These are phyloP conservation scores for Diplodia sapinea DNA, from an alignment of 2,329 filamentous ascomycete species.

Conservation along the genomic window DNA sequence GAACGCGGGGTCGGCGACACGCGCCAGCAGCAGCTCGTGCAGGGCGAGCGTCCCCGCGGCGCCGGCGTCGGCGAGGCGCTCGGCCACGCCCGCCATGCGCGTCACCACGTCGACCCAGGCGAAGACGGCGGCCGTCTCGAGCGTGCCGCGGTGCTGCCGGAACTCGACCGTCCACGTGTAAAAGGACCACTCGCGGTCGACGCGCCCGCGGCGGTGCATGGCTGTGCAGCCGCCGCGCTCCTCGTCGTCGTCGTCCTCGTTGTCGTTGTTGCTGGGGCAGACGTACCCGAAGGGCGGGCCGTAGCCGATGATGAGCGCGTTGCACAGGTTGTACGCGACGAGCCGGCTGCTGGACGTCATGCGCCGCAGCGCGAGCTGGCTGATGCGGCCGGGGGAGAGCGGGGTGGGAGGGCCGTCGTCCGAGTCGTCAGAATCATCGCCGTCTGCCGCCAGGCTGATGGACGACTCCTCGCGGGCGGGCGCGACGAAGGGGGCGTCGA, in stretches of 20 bases:
- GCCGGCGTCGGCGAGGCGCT: neutral
- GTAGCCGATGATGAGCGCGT: neutral
- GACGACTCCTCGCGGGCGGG: no score
- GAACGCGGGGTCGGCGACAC: neutral
- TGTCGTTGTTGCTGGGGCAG: neutral
- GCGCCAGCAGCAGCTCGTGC: neutral
- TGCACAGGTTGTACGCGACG: neutral
- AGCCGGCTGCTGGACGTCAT: neutral
- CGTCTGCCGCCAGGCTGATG: neutral
- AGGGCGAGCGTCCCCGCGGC: neutral
- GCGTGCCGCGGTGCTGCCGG: constrained; percentile 39
- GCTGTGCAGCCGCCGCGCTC: neutral
- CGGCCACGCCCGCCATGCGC: neutral
- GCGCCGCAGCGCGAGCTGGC: neutral
- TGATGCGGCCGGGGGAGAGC: neutral
- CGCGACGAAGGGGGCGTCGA: neutral
- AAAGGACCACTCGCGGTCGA: no score
- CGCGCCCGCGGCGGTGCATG: no score
- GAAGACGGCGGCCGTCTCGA: constrained; percentile 36
- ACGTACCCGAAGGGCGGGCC: no score
- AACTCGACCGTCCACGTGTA: constrained; percentile 40
- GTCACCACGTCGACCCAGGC: constrained; percentile 39
- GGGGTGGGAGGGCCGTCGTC: no score
- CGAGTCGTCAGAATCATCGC: no score
- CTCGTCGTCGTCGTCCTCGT: neutral